A percentile compares a stretch with the other conserved stretches of the same genome.
Conservation (phyloP, 345 rosid species). For the Raphanus sativus region DNA sequence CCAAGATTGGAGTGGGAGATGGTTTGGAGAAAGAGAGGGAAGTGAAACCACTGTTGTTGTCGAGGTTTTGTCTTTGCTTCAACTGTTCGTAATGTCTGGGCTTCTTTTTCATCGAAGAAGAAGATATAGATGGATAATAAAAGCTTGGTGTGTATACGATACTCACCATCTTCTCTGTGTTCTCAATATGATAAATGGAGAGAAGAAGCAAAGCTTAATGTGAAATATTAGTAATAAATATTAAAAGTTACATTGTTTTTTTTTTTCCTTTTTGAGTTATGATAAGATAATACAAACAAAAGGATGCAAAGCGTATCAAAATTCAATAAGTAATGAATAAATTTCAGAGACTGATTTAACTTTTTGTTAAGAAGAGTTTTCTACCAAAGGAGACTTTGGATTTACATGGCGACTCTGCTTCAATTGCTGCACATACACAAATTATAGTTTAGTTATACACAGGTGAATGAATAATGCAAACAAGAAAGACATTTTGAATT, state of each 20-base stretch:
- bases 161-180: constrained; percentile 40
- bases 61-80: constrained; percentile 24
- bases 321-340: constrained; percentile 24
- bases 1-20: constrained; percentile 58
- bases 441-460: neutral
- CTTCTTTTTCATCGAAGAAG: constrained; percentile 43
- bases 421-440: constrained; percentile 29
- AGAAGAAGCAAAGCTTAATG: constrained; percentile 9
- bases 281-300: constrained; percentile 24
- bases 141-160: constrained; percentile 35
- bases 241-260: neutral
- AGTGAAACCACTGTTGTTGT: constrained; percentile 16
- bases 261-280: neutral
- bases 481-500: neutral
- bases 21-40: constrained; percentile 46
- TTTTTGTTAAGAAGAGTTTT: constrained; percentile 21
- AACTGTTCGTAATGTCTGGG: constrained; percentile 39
- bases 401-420: constrained; percentile 33
- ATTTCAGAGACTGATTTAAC: neutral
- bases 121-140: constrained; percentile 23
- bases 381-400: constrained; percentile 28
- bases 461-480: neutral
- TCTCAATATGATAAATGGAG: constrained; percentile 1
- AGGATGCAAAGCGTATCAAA: constrained; percentile 17
- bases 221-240: neutral